Evolutionary conservation across 495 filamentous ascomycete species (phyloP), one percentile per base, ranked within the genome.

Genomic region (Tirmania nivea): DNA sequence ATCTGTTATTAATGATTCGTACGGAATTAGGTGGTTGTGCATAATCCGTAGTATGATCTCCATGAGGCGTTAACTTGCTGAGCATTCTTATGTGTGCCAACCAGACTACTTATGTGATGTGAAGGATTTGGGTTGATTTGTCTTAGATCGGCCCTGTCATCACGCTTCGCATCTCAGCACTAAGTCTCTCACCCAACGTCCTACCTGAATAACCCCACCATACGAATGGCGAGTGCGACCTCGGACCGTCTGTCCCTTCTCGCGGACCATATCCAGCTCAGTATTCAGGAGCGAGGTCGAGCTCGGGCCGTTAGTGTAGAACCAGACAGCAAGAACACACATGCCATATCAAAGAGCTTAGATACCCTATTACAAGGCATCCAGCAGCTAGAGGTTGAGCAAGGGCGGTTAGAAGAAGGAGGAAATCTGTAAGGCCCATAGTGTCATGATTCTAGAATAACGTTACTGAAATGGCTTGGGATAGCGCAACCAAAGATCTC

Each of bases 261-360:
- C 35, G 79, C 81, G 58, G 82, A 86, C 67, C 80, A 86, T 66
- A 77, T 86, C 71, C 82, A 84, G 61, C 73, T 84, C 50, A 83
- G 80, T 35, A 71, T 86, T 34, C 74, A 95, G 25, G 90, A 96
- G 65, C 79, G 89, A 50, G 83, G 94, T 69, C 81, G 89, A 47
- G 86, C 87, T n/a, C 78, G 84, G 54, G 81, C 80, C 1, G 74
- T 94, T n/a, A 79, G 85, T 54, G 78, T 94, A 34, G 79, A 86
- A 62, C 78, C 81, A 8, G 85, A 85, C 63, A 76, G 81, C 8
- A 84, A 93, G 67, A 86, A 92, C 71, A 81, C 81, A 34, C 83
- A 92, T 59, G 62, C 64, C 59, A 90, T 95, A 57, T 87, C 86
- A 7, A 74, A 84, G 47, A 94, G 87, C 10, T 74, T 97, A 42